Percentiles rank a stretch among this genome's conserved stretches.
Evolutionary conservation across 2,329 filamentous ascomycete species (phyloP).

Genomic region (Penicillium sp.): DNA sequence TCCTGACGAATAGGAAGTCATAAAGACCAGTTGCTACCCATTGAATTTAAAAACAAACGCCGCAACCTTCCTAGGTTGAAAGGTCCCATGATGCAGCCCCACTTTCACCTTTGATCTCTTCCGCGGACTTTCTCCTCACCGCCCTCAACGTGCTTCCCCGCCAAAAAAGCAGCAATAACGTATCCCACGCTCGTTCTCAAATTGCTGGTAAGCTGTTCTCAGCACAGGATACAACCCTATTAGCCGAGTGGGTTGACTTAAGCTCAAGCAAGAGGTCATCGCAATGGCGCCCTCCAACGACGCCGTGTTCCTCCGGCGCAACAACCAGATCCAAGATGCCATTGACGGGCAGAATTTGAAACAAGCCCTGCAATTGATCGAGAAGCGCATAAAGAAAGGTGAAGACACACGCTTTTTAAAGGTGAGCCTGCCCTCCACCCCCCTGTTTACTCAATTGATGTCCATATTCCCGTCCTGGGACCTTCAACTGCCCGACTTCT

Average conservation of each 20-base stretch:
- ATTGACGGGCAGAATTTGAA: slow-evolving; percentile 50
- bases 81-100: too few relatives aligned
- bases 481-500: neutral
- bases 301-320: slow-evolving; percentile 45
- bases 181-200: neutral
- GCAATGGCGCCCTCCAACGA: slow-evolving; percentile 38
- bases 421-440: slow-evolving; percentile 28
- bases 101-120: too few relatives aligned
- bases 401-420: slow-evolving; percentile 45
- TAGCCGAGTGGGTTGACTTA: neutral
- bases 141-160: slow-evolving; percentile 21
- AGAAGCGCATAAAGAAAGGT: slow-evolving; percentile 57
- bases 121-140: slow-evolving; percentile 8
- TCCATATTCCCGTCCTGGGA: neutral
- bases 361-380: slow-evolving; percentile 50
- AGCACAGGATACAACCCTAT: slow-evolving; percentile 22
- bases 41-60: too few relatives aligned
- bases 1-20: too few relatives aligned
- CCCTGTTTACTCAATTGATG: neutral
- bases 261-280: neutral
- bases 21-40: too few relatives aligned
- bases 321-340: slow-evolving; percentile 52
- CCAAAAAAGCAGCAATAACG: slow-evolving; percentile 14
- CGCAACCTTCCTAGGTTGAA: too few relatives aligned
- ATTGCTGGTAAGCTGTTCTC: slow-evolving; percentile 26